A percentile compares a stretch with the other conserved stretches of the same genome.
These are phyloP conservation scores for Chenopodium quinoa DNA, from an alignment of 148 eudicot species.

Conservation along the genomic window DNA sequence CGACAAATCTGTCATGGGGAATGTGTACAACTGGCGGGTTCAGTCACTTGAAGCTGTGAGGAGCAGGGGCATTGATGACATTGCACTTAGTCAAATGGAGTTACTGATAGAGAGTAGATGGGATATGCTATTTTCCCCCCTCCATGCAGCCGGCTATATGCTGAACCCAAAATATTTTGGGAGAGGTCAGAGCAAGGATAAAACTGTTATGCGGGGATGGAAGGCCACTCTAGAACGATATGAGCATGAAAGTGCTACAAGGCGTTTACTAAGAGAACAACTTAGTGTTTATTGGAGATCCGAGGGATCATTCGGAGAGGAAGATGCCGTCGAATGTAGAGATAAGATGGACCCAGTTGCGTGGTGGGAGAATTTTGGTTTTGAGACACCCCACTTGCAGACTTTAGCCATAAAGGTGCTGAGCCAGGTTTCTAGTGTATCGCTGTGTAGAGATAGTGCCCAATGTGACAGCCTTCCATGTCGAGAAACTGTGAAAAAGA, in stretches of 20 bases:
- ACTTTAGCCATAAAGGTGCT: constrained; percentile 43
- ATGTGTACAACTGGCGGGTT: constrained; percentile 47
- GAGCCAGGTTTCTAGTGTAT: constrained; percentile 40
- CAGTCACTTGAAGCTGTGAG: constrained; percentile 44
- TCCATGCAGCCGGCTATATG: constrained; percentile 48
- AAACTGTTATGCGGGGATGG: constrained; percentile 47
- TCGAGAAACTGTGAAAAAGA: constrained; percentile 29
- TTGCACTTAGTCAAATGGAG: constrained; percentile 40
- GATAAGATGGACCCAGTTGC: constrained; percentile 57
- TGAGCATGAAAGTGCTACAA: constrained; percentile 34
- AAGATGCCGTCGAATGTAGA: constrained; percentile 49
- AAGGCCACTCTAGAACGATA: constrained; percentile 41
- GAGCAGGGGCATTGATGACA: constrained; percentile 39
- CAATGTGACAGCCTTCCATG: constrained; percentile 37
- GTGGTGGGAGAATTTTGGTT: constrained; percentile 59
- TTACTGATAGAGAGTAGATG: constrained; percentile 43
- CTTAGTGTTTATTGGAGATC: constrained; percentile 40
- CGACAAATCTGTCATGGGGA: constrained; percentile 44
- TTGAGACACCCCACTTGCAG: constrained; percentile 45
- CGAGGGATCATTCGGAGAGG: constrained; percentile 50
- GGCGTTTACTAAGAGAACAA: constrained; percentile 41
- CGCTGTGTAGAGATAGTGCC: constrained; percentile 36
- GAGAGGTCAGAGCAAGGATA: constrained; percentile 46
- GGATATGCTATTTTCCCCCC: constrained; percentile 44
- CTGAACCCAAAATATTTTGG: constrained; percentile 46